A percentile compares a stretch with the other conserved stretches of the same genome.
Evolutionary conservation across 2,329 filamentous ascomycete species (phyloP).

Genomic region (Colletotrichum sp.): DNA sequence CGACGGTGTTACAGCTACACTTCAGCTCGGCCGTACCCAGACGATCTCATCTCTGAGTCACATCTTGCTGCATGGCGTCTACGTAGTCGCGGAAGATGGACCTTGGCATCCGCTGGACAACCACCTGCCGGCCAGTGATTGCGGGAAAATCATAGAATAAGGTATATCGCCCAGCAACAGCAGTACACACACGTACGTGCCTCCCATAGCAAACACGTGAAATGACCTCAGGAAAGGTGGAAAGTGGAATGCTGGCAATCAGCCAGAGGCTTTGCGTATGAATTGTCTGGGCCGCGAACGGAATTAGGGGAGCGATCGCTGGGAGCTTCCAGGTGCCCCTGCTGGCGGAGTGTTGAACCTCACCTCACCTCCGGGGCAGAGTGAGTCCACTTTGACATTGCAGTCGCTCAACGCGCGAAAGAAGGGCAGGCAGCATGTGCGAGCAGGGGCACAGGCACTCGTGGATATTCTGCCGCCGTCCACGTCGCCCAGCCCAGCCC

Average conservation of each 20-base stretch:
- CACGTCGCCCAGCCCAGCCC: neutral
- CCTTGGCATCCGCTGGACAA: neutral
- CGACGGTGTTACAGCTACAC: neutral
- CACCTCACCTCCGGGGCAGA: neutral
- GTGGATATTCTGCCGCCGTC: neutral
- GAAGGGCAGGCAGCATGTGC: neutral
- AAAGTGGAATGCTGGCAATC: conserved; percentile 20
- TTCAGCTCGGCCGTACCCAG: neutral
- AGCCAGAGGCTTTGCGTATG: neutral
- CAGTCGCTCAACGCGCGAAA: neutral
- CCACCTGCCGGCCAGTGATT: neutral
- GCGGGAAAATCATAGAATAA: neutral
- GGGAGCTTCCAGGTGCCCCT: neutral
- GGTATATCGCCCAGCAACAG: neutral
- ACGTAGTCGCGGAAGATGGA: neutral
- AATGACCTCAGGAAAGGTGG: neutral
- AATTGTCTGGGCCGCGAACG: neutral
- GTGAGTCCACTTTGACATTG: conserved; percentile 13
- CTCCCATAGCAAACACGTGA: neutral
- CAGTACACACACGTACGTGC: neutral
- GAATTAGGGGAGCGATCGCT: neutral
- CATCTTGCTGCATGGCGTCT: neutral
- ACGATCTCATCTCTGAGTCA: neutral
- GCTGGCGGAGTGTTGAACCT: neutral
- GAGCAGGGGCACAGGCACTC: neutral